A percentile compares a stretch with the other conserved stretches of the same genome.
Evolutionary conservation across 1,284 basidiomycete genomes (phyloP).

Genomic region (Moesziomyces globuligerus): DNA sequence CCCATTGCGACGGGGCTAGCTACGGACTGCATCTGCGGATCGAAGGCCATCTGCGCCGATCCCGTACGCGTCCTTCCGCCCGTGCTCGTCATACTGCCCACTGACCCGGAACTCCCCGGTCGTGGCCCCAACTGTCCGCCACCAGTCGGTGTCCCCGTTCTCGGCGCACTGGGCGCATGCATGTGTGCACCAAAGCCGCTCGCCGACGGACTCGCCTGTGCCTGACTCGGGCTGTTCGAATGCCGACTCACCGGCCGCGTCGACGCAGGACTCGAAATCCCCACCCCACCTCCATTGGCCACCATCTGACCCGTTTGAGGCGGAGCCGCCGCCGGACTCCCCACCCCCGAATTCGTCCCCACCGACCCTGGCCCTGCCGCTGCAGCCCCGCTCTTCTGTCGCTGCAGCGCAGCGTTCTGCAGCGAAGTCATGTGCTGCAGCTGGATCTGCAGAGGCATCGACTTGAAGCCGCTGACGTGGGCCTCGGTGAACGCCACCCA

Average conservation of each 20-base stretch:
- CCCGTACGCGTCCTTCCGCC: slow-evolving; percentile 29
- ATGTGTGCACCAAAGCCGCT: slow-evolving; percentile 10
- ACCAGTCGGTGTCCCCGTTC: slow-evolving; percentile 22
- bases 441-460: slow-evolving; percentile 48
- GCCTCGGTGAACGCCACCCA: slow-evolving; percentile 54
- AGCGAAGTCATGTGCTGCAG: slow-evolving; percentile 52
- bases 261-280: slow-evolving; percentile 15
- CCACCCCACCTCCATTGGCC: slow-evolving; percentile 21
- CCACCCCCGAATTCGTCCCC: neutral
- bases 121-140: slow-evolving; percentile 18
- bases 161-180: neutral
- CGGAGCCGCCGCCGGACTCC: no score
- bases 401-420: slow-evolving; percentile 41
- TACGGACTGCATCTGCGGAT: slow-evolving; percentile 37
- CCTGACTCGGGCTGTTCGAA: slow-evolving; percentile 30
- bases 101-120: slow-evolving; percentile 38
- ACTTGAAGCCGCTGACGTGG: slow-evolving; percentile 38
- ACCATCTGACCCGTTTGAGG: no score
- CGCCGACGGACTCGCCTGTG: slow-evolving; percentile 24
- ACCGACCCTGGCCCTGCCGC: slow-evolving; percentile 5
- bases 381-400: slow-evolving; percentile 23
- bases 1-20: slow-evolving; percentile 26
- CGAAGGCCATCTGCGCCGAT: slow-evolving; percentile 27
- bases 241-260: slow-evolving; percentile 24
- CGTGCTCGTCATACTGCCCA: slow-evolving; percentile 35